Evolutionary conservation across 805 yeast genomes (phyloP).

Genomic region (Myxozyma lipomycoides): DNA sequence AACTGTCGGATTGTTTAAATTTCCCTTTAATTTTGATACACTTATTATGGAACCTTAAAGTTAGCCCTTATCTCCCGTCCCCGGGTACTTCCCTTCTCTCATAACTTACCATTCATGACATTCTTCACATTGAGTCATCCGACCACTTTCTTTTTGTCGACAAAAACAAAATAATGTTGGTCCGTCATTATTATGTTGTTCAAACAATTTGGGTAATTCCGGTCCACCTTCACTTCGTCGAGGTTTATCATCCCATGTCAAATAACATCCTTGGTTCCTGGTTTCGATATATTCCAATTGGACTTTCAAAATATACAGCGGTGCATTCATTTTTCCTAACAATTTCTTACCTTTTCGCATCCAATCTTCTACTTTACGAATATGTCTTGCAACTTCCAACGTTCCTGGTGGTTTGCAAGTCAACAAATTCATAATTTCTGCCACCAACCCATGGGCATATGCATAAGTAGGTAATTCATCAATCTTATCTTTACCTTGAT

Average conservation of each 20-base stretch:
- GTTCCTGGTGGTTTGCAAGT: slow-evolving; percentile 25
- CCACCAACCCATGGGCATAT: slow-evolving; percentile 15
- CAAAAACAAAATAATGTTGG: slow-evolving; percentile 42
- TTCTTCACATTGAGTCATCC: slow-evolving; percentile 82
- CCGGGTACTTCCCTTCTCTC: no score
- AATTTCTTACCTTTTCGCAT: slow-evolving; percentile 36
- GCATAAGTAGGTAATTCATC: slow-evolving; percentile 5
- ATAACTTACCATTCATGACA: slow-evolving; percentile 81
- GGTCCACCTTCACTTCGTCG: background rate
- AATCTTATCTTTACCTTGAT: no score
- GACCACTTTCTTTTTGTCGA: slow-evolving; percentile 68
- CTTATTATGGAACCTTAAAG: slow-evolving; percentile 55
- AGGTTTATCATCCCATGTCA: slow-evolving; percentile 33
- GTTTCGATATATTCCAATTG: slow-evolving; percentile 33
- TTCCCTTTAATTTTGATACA: slow-evolving; percentile 51
- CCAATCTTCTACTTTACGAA: slow-evolving; percentile 41
- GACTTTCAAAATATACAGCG: slow-evolving; percentile 33
- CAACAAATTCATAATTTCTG: slow-evolving; percentile 30
- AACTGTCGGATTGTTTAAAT: slow-evolving; percentile 40
- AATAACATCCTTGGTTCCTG: slow-evolving; percentile 26
- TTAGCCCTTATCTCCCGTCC: slow-evolving; percentile 6
- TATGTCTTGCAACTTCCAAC: slow-evolving; percentile 28
- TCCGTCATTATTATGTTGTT: slow-evolving; percentile 59
- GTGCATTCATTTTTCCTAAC: slow-evolving; percentile 40
- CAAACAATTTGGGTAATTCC: slow-evolving; percentile 6